These are phyloP conservation scores for Escovopsis sp. DNA, from an alignment of 2,329 filamentous ascomycete genomes.

Conservation along the genomic window DNA sequence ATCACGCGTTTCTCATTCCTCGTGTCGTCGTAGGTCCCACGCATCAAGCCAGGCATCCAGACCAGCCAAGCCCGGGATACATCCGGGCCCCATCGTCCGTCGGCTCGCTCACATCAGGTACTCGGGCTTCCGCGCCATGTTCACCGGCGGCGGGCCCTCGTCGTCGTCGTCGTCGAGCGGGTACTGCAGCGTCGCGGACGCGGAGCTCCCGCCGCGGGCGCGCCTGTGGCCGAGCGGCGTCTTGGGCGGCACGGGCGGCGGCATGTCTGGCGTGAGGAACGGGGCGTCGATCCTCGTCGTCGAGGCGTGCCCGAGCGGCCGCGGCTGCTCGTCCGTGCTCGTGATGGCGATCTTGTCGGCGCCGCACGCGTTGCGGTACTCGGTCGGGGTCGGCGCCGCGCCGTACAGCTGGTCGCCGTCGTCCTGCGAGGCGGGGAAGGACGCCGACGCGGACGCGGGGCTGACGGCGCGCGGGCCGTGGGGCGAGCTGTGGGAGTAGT, in stretches of 20 bases:
- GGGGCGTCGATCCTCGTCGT: slow-evolving; percentile 42
- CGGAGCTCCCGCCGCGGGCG: slow-evolving; percentile 15
- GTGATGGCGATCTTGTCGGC: slow-evolving; percentile 56
- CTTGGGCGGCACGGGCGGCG: slow-evolving; percentile 65
- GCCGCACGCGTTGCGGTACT: slow-evolving; percentile 42
- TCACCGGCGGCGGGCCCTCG: slow-evolving; percentile 70
- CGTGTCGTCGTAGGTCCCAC: no score
- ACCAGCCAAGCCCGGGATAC: no score
- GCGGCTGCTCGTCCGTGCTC: slow-evolving; percentile 42
- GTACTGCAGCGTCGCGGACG: slow-evolving; percentile 49
- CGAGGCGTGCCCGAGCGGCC: slow-evolving; percentile 15
- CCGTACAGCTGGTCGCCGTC: slow-evolving; percentile 40
- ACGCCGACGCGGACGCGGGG: slow-evolving; percentile 15
- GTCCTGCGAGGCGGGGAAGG: slow-evolving; percentile 11
- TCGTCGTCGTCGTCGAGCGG: slow-evolving; percentile 63
- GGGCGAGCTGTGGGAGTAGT: slow-evolving; percentile 13
- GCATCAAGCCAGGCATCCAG: no score
- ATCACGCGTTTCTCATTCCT: no score
- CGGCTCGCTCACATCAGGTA: slow-evolving; percentile 33
- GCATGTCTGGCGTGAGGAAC: slow-evolving; percentile 64
- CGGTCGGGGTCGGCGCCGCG: slow-evolving; percentile 41
- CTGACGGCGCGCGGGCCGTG: slow-evolving; percentile 16
- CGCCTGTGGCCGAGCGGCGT: slow-evolving; percentile 42
- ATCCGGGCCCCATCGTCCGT: no score
- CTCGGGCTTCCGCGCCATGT: slow-evolving; percentile 74